Percentiles rank a stretch among this genome's conserved stretches.
phyloP scores from a whole-genome alignment of 139 green algal genomes.

The Haematococcus sp. region DNA sequence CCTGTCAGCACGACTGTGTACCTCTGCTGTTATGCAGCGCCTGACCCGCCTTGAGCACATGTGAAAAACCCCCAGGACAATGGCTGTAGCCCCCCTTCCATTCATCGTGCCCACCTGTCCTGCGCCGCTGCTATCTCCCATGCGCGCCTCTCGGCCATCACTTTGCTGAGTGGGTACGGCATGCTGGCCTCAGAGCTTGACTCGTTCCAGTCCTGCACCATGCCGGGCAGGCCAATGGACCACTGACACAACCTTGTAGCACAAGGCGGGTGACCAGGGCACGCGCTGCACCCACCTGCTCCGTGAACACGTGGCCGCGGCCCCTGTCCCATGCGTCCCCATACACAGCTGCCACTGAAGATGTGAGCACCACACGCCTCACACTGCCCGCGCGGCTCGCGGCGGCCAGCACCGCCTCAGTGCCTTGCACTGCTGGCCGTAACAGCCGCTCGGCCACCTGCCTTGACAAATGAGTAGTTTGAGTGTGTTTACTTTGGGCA shows the following conservation, averaged over 20 bases:
- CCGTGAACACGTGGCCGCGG: constrained; percentile 38
- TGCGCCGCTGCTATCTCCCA: constrained; percentile 30
- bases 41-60: no score
- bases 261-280: no score
- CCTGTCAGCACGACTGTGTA: no score
- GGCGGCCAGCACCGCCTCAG: constrained; percentile 43
- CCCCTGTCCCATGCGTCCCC: constrained; percentile 20
- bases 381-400: constrained; percentile 39
- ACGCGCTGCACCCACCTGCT: constrained; percentile 15
- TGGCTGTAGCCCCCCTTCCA: no score
- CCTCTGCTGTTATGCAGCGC: no score
- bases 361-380: constrained; percentile 53
- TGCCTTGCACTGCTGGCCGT: constrained; percentile 40
- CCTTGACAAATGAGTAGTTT: no score
- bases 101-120: constrained; percentile 14
- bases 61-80: no score
- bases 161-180: constrained; percentile 45
- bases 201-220: constrained; percentile 22
- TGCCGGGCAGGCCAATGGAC: background rate
- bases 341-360: constrained; percentile 35
- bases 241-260: background rate
- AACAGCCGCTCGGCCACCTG: constrained; percentile 31
- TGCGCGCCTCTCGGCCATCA: constrained; percentile 39
- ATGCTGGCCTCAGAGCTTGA: constrained; percentile 1
- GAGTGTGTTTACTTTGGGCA: no score